phyloP scores from a whole-genome alignment of 306 rosid species.

The Fagus sylvatica region DNA sequence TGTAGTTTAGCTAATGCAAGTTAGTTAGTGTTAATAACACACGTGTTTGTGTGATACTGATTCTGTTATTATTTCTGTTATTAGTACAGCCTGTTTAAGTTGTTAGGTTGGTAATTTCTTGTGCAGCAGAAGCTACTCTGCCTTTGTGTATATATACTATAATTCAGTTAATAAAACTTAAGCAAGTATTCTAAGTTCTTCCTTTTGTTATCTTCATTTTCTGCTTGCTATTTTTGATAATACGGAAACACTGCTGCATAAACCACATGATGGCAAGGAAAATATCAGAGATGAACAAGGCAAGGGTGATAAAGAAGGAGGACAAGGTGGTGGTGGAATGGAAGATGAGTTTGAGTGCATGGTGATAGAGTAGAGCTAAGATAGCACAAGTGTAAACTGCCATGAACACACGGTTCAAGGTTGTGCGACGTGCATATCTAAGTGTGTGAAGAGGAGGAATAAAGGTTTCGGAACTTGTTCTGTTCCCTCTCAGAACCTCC shows the following conservation, averaged over 20 bases:
- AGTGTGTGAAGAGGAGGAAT: slow-evolving; percentile 24
- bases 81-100: too few relatives aligned
- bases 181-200: too few relatives aligned
- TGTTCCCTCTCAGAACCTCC: not conserved
- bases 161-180: too few relatives aligned
- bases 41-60: too few relatives aligned
- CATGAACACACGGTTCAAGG: slow-evolving; percentile 30
- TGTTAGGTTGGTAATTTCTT: too few relatives aligned
- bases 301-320: slow-evolving; percentile 28
- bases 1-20: too few relatives aligned
- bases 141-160: too few relatives aligned
- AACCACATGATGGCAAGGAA: slow-evolving; percentile 32
- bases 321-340: slow-evolving; percentile 11
- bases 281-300: slow-evolving; percentile 34
- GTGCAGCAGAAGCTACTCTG: too few relatives aligned
- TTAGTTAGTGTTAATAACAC: too few relatives aligned
- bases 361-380: slow-evolving; percentile 29
- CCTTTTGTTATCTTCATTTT: too few relatives aligned
- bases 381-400: slow-evolving; percentile 27
- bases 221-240: too few relatives aligned
- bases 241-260: slow-evolving; percentile 31
- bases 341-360: slow-evolving; percentile 16
- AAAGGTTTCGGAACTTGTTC: not conserved
- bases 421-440: slow-evolving; percentile 11
- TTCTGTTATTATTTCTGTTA: too few relatives aligned